Conservation (phyloP, 108 stramenopile genomes). For the Discostella pseudostelligera region DNA sequence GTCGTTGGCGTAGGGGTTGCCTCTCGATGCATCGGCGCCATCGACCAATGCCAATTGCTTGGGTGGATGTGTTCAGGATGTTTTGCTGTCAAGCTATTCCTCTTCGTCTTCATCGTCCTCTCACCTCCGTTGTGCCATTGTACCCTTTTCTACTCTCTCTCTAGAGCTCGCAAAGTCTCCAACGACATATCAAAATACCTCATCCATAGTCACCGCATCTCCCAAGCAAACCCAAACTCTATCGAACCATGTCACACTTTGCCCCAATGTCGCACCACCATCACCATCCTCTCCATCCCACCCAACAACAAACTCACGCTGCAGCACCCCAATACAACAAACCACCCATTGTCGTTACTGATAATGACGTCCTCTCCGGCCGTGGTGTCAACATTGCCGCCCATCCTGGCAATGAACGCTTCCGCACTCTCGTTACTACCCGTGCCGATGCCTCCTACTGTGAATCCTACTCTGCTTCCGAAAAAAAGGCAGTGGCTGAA, state of each 20-base stretch:
- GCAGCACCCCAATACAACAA: conserved; percentile 18
- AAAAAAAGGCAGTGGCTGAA: conserved; percentile 74
- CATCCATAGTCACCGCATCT: too few species aligned
- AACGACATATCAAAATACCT: too few species aligned
- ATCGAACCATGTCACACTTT: too few species aligned
- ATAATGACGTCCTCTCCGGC: conserved; percentile 75
- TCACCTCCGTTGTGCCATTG: too few species aligned
- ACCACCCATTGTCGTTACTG: conserved; percentile 55
- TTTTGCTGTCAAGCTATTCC: too few species aligned
- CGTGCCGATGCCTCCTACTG: conserved; percentile 63
- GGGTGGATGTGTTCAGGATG: too few species aligned
- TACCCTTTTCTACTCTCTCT: too few species aligned
- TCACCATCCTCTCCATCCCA: not conserved
- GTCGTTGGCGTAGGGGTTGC: conserved; percentile 6
- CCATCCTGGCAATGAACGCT: conserved; percentile 78
- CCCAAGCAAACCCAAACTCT: too few species aligned
- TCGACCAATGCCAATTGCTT: not conserved
- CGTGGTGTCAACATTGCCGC: conserved; percentile 80
- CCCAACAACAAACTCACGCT: not conserved
- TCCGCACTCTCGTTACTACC: conserved; percentile 67
- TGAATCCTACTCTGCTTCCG: conserved; percentile 56
- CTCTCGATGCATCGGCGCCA: too few species aligned
- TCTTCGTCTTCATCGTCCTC: too few species aligned
- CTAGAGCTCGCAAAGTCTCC: too few species aligned
- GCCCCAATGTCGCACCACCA: too few species aligned